phyloP scores from a whole-genome alignment of 2,329 filamentous ascomycete species.

The Monosporascus sp. region DNA sequence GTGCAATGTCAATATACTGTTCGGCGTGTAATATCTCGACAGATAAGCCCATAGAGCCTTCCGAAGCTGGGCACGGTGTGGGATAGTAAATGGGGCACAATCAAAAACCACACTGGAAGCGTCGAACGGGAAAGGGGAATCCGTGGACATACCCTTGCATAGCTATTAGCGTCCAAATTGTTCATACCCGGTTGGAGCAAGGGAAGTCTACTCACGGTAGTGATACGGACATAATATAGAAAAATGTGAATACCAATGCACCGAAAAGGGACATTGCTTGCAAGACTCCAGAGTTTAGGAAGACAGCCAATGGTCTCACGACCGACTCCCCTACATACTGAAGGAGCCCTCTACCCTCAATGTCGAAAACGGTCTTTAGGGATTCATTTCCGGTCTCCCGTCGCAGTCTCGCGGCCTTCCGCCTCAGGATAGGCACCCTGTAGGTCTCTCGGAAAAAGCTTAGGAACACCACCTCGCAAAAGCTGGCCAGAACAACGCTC shows the following conservation, averaged over 20 bases:
- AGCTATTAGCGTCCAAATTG: too few relatives aligned
- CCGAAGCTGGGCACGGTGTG: too few relatives aligned
- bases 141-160: background rate
- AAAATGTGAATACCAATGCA: slow-evolving; percentile 44
- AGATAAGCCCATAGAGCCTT: too few relatives aligned
- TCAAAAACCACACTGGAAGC: too few relatives aligned
- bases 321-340: slow-evolving; percentile 35
- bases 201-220: slow-evolving; percentile 29
- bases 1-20: background rate
- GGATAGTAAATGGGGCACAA: too few relatives aligned
- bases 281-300: slow-evolving; percentile 48
- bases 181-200: background rate
- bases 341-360: slow-evolving; percentile 14
- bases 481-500: slow-evolving; percentile 38
- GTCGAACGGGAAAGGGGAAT: too few relatives aligned
- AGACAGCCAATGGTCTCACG: slow-evolving; percentile 40
- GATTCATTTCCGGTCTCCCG: slow-evolving; percentile 24
- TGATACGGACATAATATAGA: slow-evolving; percentile 50
- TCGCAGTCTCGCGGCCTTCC: slow-evolving; percentile 30
- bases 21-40: too few relatives aligned
- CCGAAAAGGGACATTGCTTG: slow-evolving; percentile 41
- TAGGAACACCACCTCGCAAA: slow-evolving; percentile 47
- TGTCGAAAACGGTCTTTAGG: slow-evolving; percentile 28
- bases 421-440: slow-evolving; percentile 48
- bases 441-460: slow-evolving; percentile 56